Evolutionary conservation across 73 alveolate genomes (phyloP).

Genomic region (Tetrahymena thermophila): DNA sequence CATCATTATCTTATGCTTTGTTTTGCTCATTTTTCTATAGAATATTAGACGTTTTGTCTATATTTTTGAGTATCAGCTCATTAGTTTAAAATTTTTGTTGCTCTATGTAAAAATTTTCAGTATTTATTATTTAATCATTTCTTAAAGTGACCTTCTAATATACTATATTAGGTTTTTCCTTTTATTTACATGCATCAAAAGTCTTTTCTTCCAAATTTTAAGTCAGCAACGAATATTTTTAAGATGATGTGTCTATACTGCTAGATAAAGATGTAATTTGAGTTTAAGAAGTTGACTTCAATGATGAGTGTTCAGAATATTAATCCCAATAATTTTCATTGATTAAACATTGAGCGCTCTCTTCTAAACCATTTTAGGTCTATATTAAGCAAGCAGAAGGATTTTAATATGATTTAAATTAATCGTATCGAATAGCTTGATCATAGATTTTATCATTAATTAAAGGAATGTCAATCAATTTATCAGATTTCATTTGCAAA

Average conservation of each 20-base stretch:
- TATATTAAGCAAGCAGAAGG: neutral
- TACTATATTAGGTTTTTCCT: neutral
- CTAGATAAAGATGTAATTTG: neutral
- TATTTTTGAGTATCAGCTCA: too few species aligned
- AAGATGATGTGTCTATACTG: neutral
- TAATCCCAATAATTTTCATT: neutral
- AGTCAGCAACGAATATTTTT: neutral
- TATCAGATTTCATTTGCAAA: neutral
- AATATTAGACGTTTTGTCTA: too few species aligned
- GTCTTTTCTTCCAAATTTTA: neutral
- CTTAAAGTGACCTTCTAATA: neutral
- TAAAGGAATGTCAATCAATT: neutral
- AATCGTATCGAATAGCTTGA: neutral
- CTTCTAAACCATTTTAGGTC: neutral
- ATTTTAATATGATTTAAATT: neutral
- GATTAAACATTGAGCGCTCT: neutral
- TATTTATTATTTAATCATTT: neutral
- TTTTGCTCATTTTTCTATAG: neutral
- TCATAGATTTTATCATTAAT: neutral
- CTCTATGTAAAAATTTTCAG: too few species aligned
- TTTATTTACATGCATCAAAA: neutral
- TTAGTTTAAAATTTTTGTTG: too few species aligned
- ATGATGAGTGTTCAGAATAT: neutral
- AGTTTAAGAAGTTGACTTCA: neutral
- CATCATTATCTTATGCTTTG: neutral